Conservation (phyloP, 2,329 filamentous ascomycete species). For the Beauveria asiatica region DNA sequence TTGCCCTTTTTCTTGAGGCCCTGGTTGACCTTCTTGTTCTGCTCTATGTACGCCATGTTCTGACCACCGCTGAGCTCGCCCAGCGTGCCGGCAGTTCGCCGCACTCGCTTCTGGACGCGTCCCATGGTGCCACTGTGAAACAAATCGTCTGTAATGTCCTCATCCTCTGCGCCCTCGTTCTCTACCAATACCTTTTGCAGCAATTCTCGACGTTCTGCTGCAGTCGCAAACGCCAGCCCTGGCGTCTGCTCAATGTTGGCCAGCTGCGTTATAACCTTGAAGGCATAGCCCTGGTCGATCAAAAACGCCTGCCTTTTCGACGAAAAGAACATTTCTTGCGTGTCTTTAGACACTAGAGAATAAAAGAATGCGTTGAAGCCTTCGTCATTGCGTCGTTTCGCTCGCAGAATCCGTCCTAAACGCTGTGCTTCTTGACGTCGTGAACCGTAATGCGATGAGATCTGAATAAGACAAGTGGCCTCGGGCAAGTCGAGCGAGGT, state of each 20-base stretch:
- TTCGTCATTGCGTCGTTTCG: constrained; percentile 92
- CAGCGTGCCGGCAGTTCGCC: constrained; percentile 75
- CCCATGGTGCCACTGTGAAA: constrained; percentile 37
- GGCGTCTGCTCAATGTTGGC: constrained; percentile 82
- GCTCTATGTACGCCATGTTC: constrained; percentile 93
- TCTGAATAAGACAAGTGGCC: constrained; percentile 93
- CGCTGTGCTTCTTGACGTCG: constrained; percentile 94
- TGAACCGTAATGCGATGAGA: constrained; percentile 94
- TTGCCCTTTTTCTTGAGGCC: constrained; percentile 29
- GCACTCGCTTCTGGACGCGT: constrained; percentile 48
- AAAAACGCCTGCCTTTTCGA: constrained; percentile 94
- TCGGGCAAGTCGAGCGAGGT: constrained; percentile 96
- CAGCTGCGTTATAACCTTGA: constrained; percentile 96
- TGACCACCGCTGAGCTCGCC: constrained; percentile 83
- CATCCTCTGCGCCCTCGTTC: constrained; percentile 67
- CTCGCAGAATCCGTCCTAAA: constrained; percentile 83
- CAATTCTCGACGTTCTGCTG: constrained; percentile 74
- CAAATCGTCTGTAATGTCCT: constrained; percentile 47
- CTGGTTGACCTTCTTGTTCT: constrained; percentile 62
- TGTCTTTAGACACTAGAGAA: constrained; percentile 93
- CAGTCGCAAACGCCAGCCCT: constrained; percentile 69
- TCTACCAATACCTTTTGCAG: constrained; percentile 85
- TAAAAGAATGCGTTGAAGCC: constrained; percentile 99
- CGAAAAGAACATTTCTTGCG: constrained; percentile 95
- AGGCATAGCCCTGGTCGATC: constrained; percentile 95